These are phyloP conservation scores for Paraphoma sp. DNA, from an alignment of 2,329 filamentous ascomycete genomes.

Conservation along the genomic window DNA sequence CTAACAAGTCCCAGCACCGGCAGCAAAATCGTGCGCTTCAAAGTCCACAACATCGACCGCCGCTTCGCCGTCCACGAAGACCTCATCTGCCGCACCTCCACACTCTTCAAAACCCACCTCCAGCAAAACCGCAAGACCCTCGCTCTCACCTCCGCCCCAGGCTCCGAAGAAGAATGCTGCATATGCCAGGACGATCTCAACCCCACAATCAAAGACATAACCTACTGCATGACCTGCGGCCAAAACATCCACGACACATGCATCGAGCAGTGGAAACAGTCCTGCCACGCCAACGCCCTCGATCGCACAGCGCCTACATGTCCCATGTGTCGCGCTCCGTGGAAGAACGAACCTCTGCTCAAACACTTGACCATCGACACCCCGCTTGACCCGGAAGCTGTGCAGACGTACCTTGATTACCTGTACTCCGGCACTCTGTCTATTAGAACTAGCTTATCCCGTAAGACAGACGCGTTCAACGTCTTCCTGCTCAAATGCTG, in stretches of 20 bases:
- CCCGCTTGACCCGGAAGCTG: conserved; percentile 1
- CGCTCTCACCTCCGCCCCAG: background rate
- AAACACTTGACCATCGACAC: background rate
- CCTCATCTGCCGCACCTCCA: conserved; percentile 22
- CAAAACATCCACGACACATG: conserved; percentile 24
- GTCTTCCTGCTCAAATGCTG: conserved; percentile 6
- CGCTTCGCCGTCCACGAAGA: conserved; percentile 29
- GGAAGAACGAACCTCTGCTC: conserved; percentile 3
- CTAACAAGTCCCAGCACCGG: conserved; percentile 4
- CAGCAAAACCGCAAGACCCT: conserved; percentile 20
- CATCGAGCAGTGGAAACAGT: conserved; percentile 9
- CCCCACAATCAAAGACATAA: conserved; percentile 9
- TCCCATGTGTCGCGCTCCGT: conserved; percentile 20
- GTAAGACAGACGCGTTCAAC: background rate
- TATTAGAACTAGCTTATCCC: background rate
- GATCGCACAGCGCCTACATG: conserved; percentile 4
- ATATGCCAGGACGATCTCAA: conserved; percentile 22
- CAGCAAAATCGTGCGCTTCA: conserved; percentile 12
- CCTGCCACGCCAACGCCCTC: background rate
- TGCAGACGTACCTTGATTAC: conserved; percentile 23
- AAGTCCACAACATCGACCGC: conserved; percentile 4
- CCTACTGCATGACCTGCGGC: conserved; percentile 24
- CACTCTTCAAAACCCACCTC: conserved; percentile 17
- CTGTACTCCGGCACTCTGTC: conserved; percentile 9
- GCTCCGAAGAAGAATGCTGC: conserved; percentile 13